Evolutionary conservation across 768 basidiomycete genomes (phyloP).

Genomic region (Tylopilus felleus): DNA sequence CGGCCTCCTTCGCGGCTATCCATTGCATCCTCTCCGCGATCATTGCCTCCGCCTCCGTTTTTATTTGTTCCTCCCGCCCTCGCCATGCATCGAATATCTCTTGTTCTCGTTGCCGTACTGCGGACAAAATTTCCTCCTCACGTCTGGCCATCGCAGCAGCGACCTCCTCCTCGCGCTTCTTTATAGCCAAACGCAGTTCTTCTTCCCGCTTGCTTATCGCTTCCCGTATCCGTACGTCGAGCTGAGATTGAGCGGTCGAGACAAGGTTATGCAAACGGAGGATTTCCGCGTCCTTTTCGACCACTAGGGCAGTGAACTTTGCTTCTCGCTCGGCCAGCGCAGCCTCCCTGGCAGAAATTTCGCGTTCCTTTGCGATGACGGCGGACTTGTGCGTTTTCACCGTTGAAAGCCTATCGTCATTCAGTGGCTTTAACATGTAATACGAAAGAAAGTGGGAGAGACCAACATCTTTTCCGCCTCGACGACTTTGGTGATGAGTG

Average conservation of each 20-base stretch:
- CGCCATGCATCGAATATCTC: slow-evolving; percentile 63
- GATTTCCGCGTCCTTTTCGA: slow-evolving; percentile 62
- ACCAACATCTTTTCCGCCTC: slow-evolving; percentile 78
- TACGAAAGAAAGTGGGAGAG: neutral
- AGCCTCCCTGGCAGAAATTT: slow-evolving; percentile 56
- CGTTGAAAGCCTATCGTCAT: slow-evolving; percentile 47
- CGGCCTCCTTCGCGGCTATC: slow-evolving; percentile 49
- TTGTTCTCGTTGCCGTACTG: slow-evolving; percentile 59
- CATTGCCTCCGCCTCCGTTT: slow-evolving; percentile 43
- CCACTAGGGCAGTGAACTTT: slow-evolving; percentile 43
- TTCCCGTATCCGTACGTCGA: slow-evolving; percentile 49
- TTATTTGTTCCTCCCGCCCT: slow-evolving; percentile 47
- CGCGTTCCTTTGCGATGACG: slow-evolving; percentile 59
- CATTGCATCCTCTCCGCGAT: slow-evolving; percentile 43
- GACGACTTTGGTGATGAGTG: slow-evolving; percentile 64
- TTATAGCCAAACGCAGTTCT: slow-evolving; percentile 61
- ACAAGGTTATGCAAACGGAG: slow-evolving; percentile 44
- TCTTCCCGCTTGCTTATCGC: slow-evolving; percentile 64
- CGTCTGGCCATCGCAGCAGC: slow-evolving; percentile 58
- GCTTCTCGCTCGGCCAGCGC: slow-evolving; percentile 54
- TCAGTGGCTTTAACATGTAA: neutral
- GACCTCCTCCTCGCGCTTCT: slow-evolving; percentile 69
- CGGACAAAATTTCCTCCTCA: slow-evolving; percentile 70
- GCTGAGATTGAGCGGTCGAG: slow-evolving; percentile 36
- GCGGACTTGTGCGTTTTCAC: slow-evolving; percentile 63